phyloP scores from a whole-genome alignment of 2,329 filamentous ascomycete genomes.

The Catunica adiposa region DNA sequence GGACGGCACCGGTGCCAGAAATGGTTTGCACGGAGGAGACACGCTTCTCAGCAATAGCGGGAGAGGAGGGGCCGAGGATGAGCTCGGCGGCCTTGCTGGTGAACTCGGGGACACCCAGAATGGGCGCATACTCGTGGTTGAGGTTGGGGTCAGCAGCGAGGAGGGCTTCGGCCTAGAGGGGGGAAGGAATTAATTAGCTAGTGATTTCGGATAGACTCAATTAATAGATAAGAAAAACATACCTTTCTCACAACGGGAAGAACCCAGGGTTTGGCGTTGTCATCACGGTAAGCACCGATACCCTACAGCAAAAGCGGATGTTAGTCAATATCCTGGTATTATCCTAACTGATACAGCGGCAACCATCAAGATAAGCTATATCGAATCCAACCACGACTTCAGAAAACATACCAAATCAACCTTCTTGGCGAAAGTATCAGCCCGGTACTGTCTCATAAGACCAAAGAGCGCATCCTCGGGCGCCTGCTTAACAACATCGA shows the following conservation, averaged over 20 bases:
- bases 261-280: slow-evolving; percentile 94
- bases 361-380: too few species aligned
- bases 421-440: slow-evolving; percentile 62
- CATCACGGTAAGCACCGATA: slow-evolving; percentile 85
- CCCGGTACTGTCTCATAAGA: slow-evolving; percentile 72
- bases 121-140: slow-evolving; percentile 97
- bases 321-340: slow-evolving; percentile 3
- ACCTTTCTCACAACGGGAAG: slow-evolving; percentile 95
- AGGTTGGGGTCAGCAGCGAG: slow-evolving; percentile 75
- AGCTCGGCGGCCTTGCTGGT: slow-evolving; percentile 82
- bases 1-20: slow-evolving; percentile 89
- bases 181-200: neutral
- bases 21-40: slow-evolving; percentile 77
- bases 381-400: too few species aligned
- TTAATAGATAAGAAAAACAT: slow-evolving; percentile 19
- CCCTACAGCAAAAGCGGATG: slow-evolving; percentile 26
- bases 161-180: slow-evolving; percentile 64
- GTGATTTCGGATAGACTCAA: neutral
- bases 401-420: slow-evolving; percentile 61
- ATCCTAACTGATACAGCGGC: too few species aligned
- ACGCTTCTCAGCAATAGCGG: slow-evolving; percentile 71
- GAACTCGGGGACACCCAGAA: slow-evolving; percentile 73
- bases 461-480: slow-evolving; percentile 93
- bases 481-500: slow-evolving; percentile 67
- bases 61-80: slow-evolving; percentile 63